These are phyloP conservation scores for Teratosphaeria nubilosa DNA, from an alignment of 2,329 filamentous ascomycete genomes.

Conservation along the genomic window DNA sequence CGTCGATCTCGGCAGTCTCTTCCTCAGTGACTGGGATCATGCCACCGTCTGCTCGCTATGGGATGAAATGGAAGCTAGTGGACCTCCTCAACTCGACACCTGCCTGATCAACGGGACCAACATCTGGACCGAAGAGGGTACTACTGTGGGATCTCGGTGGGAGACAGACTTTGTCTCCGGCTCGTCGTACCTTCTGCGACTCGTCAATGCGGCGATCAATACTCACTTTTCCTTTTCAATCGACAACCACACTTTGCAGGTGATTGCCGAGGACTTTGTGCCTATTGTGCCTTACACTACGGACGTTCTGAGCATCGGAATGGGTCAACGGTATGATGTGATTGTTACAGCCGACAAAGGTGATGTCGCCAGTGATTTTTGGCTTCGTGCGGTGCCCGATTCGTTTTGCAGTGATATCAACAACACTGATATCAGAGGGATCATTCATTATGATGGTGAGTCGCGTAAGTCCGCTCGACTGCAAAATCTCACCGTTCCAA, in stretches of 20 bases:
- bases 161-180: conserved; percentile 25
- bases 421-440: conserved; percentile 18
- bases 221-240: conserved; percentile 27
- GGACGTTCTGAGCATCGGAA: conserved; percentile 25
- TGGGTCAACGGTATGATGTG: conserved; percentile 28
- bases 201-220: conserved; percentile 32
- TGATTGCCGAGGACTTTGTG: conserved; percentile 34
- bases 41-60: conserved; percentile 18
- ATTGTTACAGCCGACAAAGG: conserved; percentile 22
- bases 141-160: conserved; percentile 11
- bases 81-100: conserved; percentile 22
- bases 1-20: conserved; percentile 27
- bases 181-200: conserved; percentile 33
- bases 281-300: conserved; percentile 34
- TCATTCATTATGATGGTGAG: conserved; percentile 28
- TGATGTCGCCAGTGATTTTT: conserved; percentile 22
- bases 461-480: not conserved
- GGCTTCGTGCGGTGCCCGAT: conserved; percentile 29
- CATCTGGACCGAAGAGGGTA: conserved; percentile 4
- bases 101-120: conserved; percentile 25
- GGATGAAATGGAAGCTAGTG: conserved; percentile 13
- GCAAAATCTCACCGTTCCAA: not conserved
- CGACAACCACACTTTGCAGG: conserved; percentile 33
- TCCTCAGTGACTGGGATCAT: conserved; percentile 31
- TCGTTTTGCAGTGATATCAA: conserved; percentile 31